Evolutionary conservation across 345 rosid genomes (phyloP).

Genomic region (Cardiospermum halicacabum): DNA sequence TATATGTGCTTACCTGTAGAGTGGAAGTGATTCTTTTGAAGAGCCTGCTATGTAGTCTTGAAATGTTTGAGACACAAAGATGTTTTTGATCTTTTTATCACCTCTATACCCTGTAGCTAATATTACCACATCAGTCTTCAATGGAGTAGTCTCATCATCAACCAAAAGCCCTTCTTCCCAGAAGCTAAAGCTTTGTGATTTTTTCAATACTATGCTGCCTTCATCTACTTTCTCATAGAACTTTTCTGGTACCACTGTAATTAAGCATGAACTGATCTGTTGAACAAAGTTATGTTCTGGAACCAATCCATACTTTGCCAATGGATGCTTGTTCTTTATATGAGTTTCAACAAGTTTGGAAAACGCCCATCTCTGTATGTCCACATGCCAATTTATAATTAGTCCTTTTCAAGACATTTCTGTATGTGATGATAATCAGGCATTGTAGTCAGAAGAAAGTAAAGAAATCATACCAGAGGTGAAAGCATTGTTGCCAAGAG

Average conservation of each 20-base stretch:
- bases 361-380: constrained; percentile 28
- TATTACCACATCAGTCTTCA: constrained; percentile 31
- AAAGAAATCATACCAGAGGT: constrained; percentile 29
- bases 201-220: constrained; percentile 40
- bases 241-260: constrained; percentile 23
- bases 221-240: constrained; percentile 35
- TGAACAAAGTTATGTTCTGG: constrained; percentile 33
- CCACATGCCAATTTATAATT: background rate
- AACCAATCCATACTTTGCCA: constrained; percentile 38
- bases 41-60: constrained; percentile 24
- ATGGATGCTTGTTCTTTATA: constrained; percentile 24
- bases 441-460: background rate
- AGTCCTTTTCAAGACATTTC: background rate
- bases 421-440: too few species aligned
- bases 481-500: constrained; percentile 33
- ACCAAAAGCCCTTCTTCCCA: constrained; percentile 25
- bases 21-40: constrained; percentile 24
- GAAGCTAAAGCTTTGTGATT: constrained; percentile 32
- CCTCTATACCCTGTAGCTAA: constrained; percentile 38
- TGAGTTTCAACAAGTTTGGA: constrained; percentile 34
- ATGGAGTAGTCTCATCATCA: constrained; percentile 15
- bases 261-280: constrained; percentile 21
- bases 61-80: constrained; percentile 24
- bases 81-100: constrained; percentile 29
- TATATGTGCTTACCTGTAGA: constrained; percentile 32